Evolutionary conservation across 768 basidiomycete genomes (phyloP).

Genomic region (Mrakia blollopis): DNA sequence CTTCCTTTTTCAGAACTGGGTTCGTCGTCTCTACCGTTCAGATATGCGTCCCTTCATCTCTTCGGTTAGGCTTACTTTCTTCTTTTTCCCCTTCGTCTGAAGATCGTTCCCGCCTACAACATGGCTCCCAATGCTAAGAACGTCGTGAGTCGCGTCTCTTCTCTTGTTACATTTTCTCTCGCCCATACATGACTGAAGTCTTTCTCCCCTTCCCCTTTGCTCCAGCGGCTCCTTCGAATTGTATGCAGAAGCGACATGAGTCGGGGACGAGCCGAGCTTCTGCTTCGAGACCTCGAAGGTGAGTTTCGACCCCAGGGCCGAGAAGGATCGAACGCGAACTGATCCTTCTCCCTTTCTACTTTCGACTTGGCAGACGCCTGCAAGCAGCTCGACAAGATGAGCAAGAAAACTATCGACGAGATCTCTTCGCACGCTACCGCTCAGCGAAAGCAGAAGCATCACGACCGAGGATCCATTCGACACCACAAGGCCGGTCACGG

Average conservation of each 20-base stretch:
- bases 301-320: too few relatives aligned
- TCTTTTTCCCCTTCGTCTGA: neutral
- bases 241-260: constrained; percentile 36
- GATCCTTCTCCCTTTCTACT: too few relatives aligned
- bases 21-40: neutral
- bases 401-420: constrained; percentile 31
- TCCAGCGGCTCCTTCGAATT: constrained; percentile 24
- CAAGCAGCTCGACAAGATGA: constrained; percentile 33
- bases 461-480: neutral
- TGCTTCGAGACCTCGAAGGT: constrained; percentile 36
- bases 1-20: constrained; percentile 31
- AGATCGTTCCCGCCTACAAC: constrained; percentile 35
- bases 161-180: too few relatives aligned
- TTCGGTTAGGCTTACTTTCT: neutral
- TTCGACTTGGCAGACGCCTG: too few relatives aligned
- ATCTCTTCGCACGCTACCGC: constrained; percentile 22
- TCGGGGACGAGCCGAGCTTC: constrained; percentile 31
- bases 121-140: constrained; percentile 15
- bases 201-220: constrained; percentile 20
- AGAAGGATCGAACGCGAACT: too few relatives aligned
- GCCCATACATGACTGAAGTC: neutral
- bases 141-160: constrained; percentile 13
- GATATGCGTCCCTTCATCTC: neutral
- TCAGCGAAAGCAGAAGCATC: constrained; percentile 22
- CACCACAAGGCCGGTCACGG: neutral